Base-by-base conservation (phyloP, 768 basidiomycete genomes). In the Agrocybe chaxingu region DNA sequence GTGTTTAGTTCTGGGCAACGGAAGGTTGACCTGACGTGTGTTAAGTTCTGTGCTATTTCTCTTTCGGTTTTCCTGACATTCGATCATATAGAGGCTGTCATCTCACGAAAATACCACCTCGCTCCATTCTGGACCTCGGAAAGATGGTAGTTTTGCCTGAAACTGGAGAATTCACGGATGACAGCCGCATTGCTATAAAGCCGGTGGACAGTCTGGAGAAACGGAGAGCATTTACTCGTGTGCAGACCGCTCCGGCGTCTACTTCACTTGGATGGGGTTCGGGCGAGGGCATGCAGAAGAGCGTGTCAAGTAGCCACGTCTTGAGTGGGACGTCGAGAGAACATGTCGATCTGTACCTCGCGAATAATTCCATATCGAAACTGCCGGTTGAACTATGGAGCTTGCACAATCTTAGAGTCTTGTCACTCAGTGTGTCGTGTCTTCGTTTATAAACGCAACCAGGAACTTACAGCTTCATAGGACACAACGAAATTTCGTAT, bases 311-410 rank as follows among this genome's bases (percentile, higher is more conserved):
- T 18, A 60, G 58, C 8, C 60, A 66, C 2, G 55, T 73, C 16
- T 34, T 71, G 32, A 55, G 47, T 33, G 72, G 75, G 1, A 64
- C 74, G 35, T 71, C 76, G 7, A 71, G 72, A 58, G 71, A 80
- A 43, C 69, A 79, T 33, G 69, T 88, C 3, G 74, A 80, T 29
- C 66, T 91, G 4, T 84, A 73, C 52, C 75, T 89, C 0, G 75
- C 72, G 12, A 59, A 66, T 4, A 88, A 89, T 58, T 53, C 48
- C 16, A 84, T 91, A 30, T 64, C 70, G 0, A 62, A 56, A 8
- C 63, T 91, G 3, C 88, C 88, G 3, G 57, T 61, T 1, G 77
- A 82, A 52, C 62, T 91, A 3, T 85, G 87, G 59, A 63, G 62
- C 2, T 62, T 89, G 35, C 64, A 76, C 2, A 76, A 79, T 43